phyloP scores from a whole-genome alignment of 2,329 filamentous ascomycete species.

The Sphaerulina vaccinii region DNA sequence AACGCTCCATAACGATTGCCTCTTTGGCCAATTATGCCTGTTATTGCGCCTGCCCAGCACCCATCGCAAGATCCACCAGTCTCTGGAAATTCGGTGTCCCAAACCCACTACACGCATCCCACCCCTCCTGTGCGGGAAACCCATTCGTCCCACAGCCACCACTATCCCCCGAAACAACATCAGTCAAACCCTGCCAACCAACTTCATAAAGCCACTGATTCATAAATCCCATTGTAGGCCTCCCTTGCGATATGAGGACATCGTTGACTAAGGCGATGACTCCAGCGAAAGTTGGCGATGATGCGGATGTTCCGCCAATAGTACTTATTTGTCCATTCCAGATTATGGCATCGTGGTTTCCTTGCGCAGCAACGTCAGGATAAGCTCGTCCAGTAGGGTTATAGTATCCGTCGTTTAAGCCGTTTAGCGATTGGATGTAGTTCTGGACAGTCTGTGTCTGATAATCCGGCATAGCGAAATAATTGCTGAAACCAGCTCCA shows the following conservation, averaged over 20 bases:
- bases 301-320: constrained; percentile 52
- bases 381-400: constrained; percentile 47
- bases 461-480: constrained; percentile 46
- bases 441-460: constrained; percentile 43
- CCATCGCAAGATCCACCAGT: constrained; percentile 4
- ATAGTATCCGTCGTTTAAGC: constrained; percentile 45
- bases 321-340: constrained; percentile 42
- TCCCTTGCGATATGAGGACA: constrained; percentile 52
- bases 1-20: too few relatives aligned
- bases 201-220: constrained; percentile 60
- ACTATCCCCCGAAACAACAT: constrained; percentile 42
- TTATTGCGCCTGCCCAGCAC: neutral
- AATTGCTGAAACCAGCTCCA: constrained; percentile 48
- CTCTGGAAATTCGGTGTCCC: constrained; percentile 31
- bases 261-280: constrained; percentile 64
- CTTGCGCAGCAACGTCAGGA: constrained; percentile 53
- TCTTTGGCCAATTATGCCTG: too few relatives aligned
- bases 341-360: constrained; percentile 39
- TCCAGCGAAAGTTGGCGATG: constrained; percentile 58
- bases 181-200: constrained; percentile 50
- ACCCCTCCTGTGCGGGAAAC: constrained; percentile 33
- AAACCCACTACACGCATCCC: constrained; percentile 36
- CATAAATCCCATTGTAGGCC: constrained; percentile 55
- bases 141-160: constrained; percentile 29
- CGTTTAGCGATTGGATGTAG: constrained; percentile 45